Percentiles rank a stretch among this genome's conserved stretches.
Evolutionary conservation across 768 basidiomycete genomes (phyloP).

Genomic region (Mycena venus): DNA sequence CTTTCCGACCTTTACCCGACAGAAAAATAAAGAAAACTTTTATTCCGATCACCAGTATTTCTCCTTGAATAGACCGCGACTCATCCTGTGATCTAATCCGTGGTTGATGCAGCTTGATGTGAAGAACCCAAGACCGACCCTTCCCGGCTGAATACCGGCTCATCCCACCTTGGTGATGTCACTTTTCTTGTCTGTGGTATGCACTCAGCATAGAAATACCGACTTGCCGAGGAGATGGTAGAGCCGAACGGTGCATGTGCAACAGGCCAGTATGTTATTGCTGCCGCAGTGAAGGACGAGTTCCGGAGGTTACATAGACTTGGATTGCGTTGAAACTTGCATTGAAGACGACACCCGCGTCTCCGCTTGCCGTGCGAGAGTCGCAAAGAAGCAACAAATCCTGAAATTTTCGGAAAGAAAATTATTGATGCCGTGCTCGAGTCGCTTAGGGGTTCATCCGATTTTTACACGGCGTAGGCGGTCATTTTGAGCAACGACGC

Average conservation of each 20-base stretch:
- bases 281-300: background rate
- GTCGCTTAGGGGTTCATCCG: background rate
- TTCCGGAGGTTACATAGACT: background rate
- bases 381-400: background rate
- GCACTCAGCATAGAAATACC: too few species aligned
- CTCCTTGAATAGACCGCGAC: constrained; percentile 22
- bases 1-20: constrained; percentile 28
- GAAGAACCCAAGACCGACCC: background rate
- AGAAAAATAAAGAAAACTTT: background rate
- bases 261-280: background rate
- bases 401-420: background rate
- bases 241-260: background rate
- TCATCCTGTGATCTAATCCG: constrained; percentile 22
- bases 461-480: too few species aligned
- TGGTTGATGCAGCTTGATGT: background rate
- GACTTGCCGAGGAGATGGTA: too few species aligned
- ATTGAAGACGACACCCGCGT: background rate
- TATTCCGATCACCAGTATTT: constrained; percentile 15
- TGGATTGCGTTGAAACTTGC: background rate
- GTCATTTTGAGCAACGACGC: background rate
- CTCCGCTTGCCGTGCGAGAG: too few species aligned
- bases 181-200: too few species aligned
- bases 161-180: constrained; percentile 1
- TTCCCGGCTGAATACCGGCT: constrained; percentile 21
- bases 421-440: background rate